These are phyloP conservation scores for Lepiota subincarnata DNA, from an alignment of 768 basidiomycete species.

Conservation along the genomic window DNA sequence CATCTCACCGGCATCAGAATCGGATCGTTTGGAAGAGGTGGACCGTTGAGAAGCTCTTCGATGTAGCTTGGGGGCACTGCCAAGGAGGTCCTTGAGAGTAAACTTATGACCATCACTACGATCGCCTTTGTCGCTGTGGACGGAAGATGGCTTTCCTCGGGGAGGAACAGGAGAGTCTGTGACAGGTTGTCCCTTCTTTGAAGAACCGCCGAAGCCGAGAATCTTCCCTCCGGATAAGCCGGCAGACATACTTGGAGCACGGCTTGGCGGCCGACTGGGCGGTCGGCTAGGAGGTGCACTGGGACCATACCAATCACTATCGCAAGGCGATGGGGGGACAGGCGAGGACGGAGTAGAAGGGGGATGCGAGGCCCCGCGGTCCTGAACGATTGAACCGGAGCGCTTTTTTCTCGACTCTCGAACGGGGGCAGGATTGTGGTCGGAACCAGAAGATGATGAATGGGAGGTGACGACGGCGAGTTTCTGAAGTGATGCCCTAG, in stretches of 20 bases:
- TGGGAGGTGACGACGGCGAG: constrained; percentile 22
- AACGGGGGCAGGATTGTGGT: constrained; percentile 24
- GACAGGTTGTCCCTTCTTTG: not conserved
- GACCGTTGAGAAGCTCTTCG: constrained; percentile 69
- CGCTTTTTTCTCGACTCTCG: constrained; percentile 16
- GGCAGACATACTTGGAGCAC: constrained; percentile 46
- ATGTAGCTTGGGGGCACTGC: constrained; percentile 67
- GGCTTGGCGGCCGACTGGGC: constrained; percentile 56
- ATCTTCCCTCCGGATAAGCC: constrained; percentile 36
- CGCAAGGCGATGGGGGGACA: constrained; percentile 46
- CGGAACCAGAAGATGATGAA: constrained; percentile 35
- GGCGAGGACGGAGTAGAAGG: constrained; percentile 21
- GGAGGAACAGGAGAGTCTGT: constrained; percentile 19
- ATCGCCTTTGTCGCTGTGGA: constrained; percentile 49
- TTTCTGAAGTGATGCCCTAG: constrained; percentile 40
- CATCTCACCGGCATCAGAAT: constrained; percentile 47
- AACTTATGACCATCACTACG: constrained; percentile 59
- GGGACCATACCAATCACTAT: constrained; percentile 47
- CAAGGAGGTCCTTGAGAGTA: constrained; percentile 77
- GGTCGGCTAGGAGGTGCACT: constrained; percentile 61
- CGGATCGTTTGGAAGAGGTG: constrained; percentile 57
- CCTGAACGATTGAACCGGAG: not conserved
- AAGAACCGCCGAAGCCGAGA: not conserved
- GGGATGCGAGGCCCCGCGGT: constrained; percentile 12
- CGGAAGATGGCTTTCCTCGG: constrained; percentile 36